Evolutionary conservation across 2,329 filamentous ascomycete genomes (phyloP), one percentile per base, ranked within the genome.

Genomic region (Drechslerella coelobrocha): DNA sequence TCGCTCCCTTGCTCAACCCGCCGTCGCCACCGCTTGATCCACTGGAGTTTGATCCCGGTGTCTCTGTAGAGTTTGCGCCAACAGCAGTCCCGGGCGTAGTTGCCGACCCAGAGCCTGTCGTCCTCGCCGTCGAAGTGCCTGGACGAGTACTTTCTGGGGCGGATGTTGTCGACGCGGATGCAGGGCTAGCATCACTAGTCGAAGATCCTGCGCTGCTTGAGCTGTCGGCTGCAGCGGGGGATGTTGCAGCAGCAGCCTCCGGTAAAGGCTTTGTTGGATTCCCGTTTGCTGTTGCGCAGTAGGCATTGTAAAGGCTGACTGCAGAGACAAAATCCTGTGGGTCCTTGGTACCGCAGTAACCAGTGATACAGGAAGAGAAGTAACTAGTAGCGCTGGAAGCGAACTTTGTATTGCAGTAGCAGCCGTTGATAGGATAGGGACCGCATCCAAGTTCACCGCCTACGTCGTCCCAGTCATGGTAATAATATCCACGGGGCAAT

Each of bases 211-310:
- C 61, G 7, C 73, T 72, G 3, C 50, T 59, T 8, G 50, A 27
- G 14, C 21, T 45, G 9, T 19, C 39, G 3, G 9, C 43, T 17
- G 23, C 45, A 4, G 50, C 55, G 21, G 51, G 55, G 6, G 53
- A 59, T n/a, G 52, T 57, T 2, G 52, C 59, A 6, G 59, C 60
- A 0, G 57, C 68, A 1, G 48, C 54, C 7, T 55, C 54, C 17
- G 69, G 63, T 1, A 73, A 34, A 12, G 65, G 57, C 21, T 69
- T 69, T 14, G 56, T 55, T 2, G 65, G 65, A 19, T 69, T 69
- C n/a, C 65, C 73, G 57, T 76, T 76, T 1, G 75, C 76, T 8
- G 75, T 75, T 12, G 68, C 66, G 51, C 75, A 76, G 61, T 76
- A 76, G 1, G 57, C 65, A 27, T 74, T 69, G 50, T 76, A 76